These are phyloP conservation scores for Alternaria consortialis DNA, from an alignment of 2,329 filamentous ascomycete genomes.

Conservation along the genomic window DNA sequence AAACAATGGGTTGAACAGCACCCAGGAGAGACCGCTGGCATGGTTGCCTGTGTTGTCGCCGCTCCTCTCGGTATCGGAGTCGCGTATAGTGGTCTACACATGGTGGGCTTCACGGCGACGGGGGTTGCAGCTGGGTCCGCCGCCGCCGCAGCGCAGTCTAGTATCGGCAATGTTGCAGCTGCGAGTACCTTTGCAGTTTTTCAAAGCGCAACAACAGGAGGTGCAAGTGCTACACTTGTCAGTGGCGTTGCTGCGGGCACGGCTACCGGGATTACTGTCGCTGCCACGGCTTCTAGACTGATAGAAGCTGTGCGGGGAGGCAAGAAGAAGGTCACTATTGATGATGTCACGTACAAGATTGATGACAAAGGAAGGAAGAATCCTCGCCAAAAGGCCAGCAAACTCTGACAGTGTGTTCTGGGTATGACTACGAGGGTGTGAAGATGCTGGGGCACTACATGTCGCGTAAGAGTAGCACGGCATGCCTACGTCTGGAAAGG, in stretches of 20 bases:
- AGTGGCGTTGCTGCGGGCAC: constrained; percentile 20
- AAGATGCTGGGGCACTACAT: background rate
- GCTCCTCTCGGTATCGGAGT: constrained; percentile 15
- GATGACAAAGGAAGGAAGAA: background rate
- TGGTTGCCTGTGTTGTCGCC: constrained; percentile 14
- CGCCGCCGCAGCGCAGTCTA: constrained; percentile 24
- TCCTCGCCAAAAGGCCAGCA: background rate
- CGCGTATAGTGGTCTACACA: constrained; percentile 2
- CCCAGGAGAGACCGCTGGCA: constrained; percentile 16
- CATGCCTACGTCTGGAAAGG: background rate
- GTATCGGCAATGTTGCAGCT: constrained; percentile 24
- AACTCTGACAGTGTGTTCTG: background rate
- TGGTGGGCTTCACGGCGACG: constrained; percentile 21
- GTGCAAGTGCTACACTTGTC: constrained; percentile 18
- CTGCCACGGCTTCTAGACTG: constrained; percentile 9
- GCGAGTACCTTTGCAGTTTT: constrained; percentile 27
- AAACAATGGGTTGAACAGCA: constrained; percentile 24
- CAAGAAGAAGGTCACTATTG: background rate
- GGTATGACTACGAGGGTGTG: background rate
- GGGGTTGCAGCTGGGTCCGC: constrained; percentile 23
- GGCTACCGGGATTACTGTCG: constrained; percentile 10
- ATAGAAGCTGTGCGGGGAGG: constrained; percentile 3
- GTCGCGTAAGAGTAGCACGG: background rate
- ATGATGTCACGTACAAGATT: background rate
- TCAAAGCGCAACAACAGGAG: constrained; percentile 32